Evolutionary conservation across 768 basidiomycete species (phyloP).

Genomic region (Podaxis sp.): DNA sequence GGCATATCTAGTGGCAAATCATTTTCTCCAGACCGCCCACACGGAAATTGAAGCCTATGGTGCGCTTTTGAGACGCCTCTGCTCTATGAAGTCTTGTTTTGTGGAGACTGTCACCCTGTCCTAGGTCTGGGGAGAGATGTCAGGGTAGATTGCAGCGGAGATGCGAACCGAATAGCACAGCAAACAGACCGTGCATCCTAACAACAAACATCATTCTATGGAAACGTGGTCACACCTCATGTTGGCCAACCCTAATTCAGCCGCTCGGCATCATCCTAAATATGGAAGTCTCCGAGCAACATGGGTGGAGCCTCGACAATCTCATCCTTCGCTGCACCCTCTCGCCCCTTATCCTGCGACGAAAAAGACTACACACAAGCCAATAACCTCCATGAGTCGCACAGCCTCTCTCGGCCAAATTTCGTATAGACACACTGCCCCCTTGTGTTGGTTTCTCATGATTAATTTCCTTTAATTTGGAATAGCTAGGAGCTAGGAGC

Average conservation of each 20-base stretch:
- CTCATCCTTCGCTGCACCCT: not conserved
- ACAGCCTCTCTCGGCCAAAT: not conserved
- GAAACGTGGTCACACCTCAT: conserved; percentile 10
- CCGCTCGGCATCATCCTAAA: conserved; percentile 4
- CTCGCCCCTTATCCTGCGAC: not conserved
- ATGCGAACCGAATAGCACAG: conserved; percentile 4
- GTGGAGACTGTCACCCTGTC: not conserved
- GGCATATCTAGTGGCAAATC: not conserved
- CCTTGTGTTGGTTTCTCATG: not conserved
- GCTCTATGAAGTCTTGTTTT: not conserved
- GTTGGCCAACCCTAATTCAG: not conserved
- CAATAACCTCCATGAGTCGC: not conserved
- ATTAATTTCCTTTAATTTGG: not conserved
- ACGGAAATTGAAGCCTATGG: not conserved
- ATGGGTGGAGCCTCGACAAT: conserved; percentile 4
- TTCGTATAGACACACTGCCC: not conserved
- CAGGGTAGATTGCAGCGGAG: not conserved
- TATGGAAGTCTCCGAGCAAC: not conserved
- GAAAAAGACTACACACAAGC: conserved; percentile 2
- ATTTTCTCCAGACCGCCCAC: not conserved
- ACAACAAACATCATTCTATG: conserved; percentile 10
- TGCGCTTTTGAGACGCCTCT: not conserved
- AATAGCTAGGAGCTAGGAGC: not conserved
- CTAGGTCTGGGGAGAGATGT: not conserved
- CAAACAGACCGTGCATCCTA: conserved; percentile 6